These are phyloP conservation scores for Osmanthus fragrans DNA, from an alignment of 257 asterid species.

Conservation along the genomic window DNA sequence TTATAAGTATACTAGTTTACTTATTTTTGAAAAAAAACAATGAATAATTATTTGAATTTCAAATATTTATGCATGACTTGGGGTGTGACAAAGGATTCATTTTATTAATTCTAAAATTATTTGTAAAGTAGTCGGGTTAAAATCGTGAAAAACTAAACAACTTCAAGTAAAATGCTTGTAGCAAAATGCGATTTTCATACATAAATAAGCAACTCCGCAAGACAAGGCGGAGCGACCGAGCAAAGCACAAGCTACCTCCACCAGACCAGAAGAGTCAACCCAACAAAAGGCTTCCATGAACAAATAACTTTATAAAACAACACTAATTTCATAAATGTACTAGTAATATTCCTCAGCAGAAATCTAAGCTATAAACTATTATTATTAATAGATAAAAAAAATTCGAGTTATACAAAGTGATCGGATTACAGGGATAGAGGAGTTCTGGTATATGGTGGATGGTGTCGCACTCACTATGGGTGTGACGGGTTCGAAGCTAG, in stretches of 20 bases:
- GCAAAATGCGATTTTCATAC: no score
- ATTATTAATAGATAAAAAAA: not conserved
- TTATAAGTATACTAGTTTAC: no score
- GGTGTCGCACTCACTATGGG: constrained; percentile 58
- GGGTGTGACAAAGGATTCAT: no score
- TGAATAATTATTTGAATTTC: no score
- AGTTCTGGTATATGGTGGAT: constrained; percentile 60
- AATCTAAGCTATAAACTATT: not conserved
- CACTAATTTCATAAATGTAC: not conserved
- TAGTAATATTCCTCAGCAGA: not conserved
- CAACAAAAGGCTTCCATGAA: not conserved
- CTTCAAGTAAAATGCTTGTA: no score
- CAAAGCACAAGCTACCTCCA: not conserved
- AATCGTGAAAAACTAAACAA: no score
- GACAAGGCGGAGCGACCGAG: not conserved
- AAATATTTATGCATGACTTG: no score
- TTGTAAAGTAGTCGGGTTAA: no score
- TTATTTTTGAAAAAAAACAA: no score
- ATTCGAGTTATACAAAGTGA: constrained; percentile 8
- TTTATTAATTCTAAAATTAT: no score
- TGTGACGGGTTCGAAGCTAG: constrained; percentile 69
- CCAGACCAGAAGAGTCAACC: not conserved
- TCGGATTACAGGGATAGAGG: constrained; percentile 48
- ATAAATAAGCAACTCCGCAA: not conserved
- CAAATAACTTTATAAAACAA: not conserved